Conservation (phyloP, 2,329 filamentous ascomycete species). For the Sclerotinia minor region DNA sequence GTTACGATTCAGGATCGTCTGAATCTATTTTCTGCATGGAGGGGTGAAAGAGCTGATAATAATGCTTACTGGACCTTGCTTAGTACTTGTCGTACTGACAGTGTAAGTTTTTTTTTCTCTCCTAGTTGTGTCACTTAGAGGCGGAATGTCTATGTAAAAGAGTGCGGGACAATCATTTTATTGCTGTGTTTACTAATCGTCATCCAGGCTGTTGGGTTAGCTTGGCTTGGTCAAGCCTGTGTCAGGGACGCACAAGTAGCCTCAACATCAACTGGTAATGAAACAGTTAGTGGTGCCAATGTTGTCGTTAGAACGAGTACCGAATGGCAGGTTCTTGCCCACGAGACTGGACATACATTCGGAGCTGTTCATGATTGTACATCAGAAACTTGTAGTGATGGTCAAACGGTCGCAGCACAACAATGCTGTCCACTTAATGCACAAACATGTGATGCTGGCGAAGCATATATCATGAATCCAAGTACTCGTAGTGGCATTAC, state of each 20-base stretch:
- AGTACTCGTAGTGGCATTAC: slow-evolving; percentile 73
- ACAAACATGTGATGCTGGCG: slow-evolving; percentile 69
- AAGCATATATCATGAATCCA: slow-evolving; percentile 94
- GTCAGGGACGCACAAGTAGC: slow-evolving; percentile 57
- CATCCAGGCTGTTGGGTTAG: slow-evolving; percentile 72
- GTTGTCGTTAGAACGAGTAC: slow-evolving; percentile 80
- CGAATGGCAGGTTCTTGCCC: slow-evolving; percentile 95
- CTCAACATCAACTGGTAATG: slow-evolving; percentile 52
- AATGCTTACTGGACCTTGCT: slow-evolving; percentile 93
- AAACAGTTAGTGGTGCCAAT: slow-evolving; percentile 82
- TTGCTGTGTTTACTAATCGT: background rate
- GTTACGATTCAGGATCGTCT: slow-evolving; percentile 73
- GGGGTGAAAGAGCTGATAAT: slow-evolving; percentile 70
- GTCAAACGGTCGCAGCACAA: slow-evolving; percentile 58
- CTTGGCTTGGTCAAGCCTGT: slow-evolving; percentile 91
- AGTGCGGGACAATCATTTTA: background rate
- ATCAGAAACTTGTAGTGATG: slow-evolving; percentile 62
- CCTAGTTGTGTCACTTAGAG: background rate
- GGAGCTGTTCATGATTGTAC: slow-evolving; percentile 95
- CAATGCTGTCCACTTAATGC: slow-evolving; percentile 78
- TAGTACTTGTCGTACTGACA: slow-evolving; percentile 70
- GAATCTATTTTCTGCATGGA: slow-evolving; percentile 86
- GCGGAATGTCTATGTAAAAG: background rate
- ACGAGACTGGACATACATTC: slow-evolving; percentile 92
- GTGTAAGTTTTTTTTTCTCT: slow-evolving; percentile 39